These are phyloP conservation scores for Fusarium annulatum DNA, from an alignment of 2,329 filamentous ascomycete species.

Conservation along the genomic window DNA sequence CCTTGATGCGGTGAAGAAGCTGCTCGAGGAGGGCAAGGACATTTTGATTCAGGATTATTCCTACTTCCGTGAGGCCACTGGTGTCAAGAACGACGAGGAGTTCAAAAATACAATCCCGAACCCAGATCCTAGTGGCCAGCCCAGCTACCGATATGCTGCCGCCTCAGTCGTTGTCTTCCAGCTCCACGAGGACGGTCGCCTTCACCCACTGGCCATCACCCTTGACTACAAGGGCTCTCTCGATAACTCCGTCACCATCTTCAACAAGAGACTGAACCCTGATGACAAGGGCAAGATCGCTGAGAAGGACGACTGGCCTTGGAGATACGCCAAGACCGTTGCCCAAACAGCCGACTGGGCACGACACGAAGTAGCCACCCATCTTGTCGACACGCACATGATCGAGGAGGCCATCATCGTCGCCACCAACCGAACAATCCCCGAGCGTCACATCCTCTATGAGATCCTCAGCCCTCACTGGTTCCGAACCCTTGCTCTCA, in stretches of 20 bases:
- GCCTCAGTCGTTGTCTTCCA: constrained; percentile 29
- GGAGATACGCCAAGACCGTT: constrained; percentile 35
- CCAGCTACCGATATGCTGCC: constrained; percentile 11
- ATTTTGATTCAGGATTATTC: constrained; percentile 35
- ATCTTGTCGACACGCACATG: constrained; percentile 34
- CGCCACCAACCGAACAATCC: constrained; percentile 25
- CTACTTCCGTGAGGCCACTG: constrained; percentile 25
- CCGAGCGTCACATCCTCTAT: constrained; percentile 22
- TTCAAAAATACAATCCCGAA: constrained; percentile 7
- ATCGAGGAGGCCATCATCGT: constrained; percentile 35
- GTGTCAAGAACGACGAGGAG: constrained; percentile 4
- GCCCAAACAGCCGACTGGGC: constrained; percentile 34
- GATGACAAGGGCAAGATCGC: constrained; percentile 7
- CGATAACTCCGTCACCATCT: constrained; percentile 23
- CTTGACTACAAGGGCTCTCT: constrained; percentile 26
- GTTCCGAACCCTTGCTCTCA: constrained; percentile 30
- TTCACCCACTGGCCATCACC: constrained; percentile 30
- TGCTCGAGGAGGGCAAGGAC: constrained; percentile 13
- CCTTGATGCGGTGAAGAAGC: constrained; percentile 8
- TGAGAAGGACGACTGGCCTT: constrained; percentile 33
- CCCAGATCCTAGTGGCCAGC: not conserved
- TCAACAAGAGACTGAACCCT: constrained; percentile 20
- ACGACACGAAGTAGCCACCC: constrained; percentile 26
- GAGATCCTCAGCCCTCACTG: constrained; percentile 29
- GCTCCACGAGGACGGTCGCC: constrained; percentile 20